A percentile compares a stretch with the other conserved stretches of the same genome.
Evolutionary conservation across 225 moss, liverwort and hornwort genomes (phyloP).

Genomic region (Polytrichum commune): DNA sequence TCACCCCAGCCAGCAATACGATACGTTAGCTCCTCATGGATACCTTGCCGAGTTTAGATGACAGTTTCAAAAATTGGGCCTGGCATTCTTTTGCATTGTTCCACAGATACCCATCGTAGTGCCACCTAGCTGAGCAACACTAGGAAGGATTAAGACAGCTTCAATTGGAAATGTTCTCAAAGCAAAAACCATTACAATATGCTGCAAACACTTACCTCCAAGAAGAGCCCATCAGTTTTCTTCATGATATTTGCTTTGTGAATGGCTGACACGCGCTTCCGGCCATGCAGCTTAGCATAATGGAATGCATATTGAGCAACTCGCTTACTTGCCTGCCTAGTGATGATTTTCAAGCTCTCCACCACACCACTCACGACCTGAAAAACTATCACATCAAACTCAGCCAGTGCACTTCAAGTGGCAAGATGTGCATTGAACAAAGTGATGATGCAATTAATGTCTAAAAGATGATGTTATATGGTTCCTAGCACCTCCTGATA

Average conservation of each 20-base stretch:
- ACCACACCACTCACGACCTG: conserved; percentile 95
- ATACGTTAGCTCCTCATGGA: too few relatives aligned
- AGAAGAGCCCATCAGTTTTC: conserved; percentile 93
- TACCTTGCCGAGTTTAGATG: too few relatives aligned
- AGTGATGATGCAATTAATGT: neutral
- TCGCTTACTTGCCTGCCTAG: conserved; percentile 86
- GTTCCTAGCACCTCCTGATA: too few relatives aligned
- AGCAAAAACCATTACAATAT: neutral
- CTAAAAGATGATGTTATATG: too few relatives aligned
- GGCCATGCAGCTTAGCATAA: conserved; percentile 70
- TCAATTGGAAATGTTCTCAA: too few relatives aligned
- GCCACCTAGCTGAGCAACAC: too few relatives aligned
- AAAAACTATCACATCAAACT: neutral
- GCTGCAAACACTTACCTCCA: conserved; percentile 50
- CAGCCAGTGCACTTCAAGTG: neutral
- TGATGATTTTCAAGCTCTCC: conserved; percentile 96
- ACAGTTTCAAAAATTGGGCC: too few relatives aligned
- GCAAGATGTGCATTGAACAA: neutral
- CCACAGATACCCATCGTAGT: too few relatives aligned
- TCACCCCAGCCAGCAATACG: conserved; percentile 1
- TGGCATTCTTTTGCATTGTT: too few relatives aligned
- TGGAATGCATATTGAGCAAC: conserved; percentile 88
- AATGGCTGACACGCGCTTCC: conserved; percentile 95
- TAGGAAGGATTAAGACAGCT: too few relatives aligned
- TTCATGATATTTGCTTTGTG: conserved; percentile 99